Evolutionary conservation across 1,139 yeast genomes (phyloP), one percentile per base, ranked within the genome.

Genomic region (Debaryomyces robertsiae): DNA sequence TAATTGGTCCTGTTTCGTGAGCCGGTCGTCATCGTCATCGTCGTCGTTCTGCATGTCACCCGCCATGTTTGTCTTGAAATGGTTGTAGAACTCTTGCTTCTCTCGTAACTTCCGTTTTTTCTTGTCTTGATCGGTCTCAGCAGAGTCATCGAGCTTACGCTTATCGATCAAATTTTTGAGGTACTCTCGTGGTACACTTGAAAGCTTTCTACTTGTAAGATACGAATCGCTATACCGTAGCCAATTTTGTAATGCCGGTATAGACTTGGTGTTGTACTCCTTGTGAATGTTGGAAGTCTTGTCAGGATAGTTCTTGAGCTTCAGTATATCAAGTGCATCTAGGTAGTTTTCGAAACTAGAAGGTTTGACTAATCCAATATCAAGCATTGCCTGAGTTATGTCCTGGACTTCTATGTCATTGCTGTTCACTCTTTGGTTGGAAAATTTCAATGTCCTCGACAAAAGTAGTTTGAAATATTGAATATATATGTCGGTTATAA

Each of bases 401-500:
- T 86, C 94, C 38, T 75, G 79, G 9, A 82, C 53, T 6, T 66
- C 71, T 6, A 79, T 67, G 10, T 63, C 38, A 15, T 50, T 44
- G 23, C 47, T 45, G 32, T 49, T 52, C 34, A 27, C 40, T 27
- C 50, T 27, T 29, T 43, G 48, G 6, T 44, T 30, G 30, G 52
- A 32, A 32, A 56, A 62, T 42, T 53, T 60, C 18, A 65, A 50
- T 2, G 82, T 62, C 39, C 72, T 75, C 6, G 58, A 45, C 2
- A 78, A 62, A 25, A 85, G 55, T 24, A 77, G 60, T 34, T 63
- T 62, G 28, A 86, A 57, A 54, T 79, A 81, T 34, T 81, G 73
- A 11, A 82, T 63, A 53, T 81, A 75, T 5, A 86, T 49, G 49
- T 84, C 93, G 0, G 90, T 79, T 23, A 84, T 49, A 3, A 78